Percentiles rank a stretch among this genome's conserved stretches.
phyloP scores from a whole-genome alignment of 306 rosid genomes.

The Abrus pulchellus region DNA sequence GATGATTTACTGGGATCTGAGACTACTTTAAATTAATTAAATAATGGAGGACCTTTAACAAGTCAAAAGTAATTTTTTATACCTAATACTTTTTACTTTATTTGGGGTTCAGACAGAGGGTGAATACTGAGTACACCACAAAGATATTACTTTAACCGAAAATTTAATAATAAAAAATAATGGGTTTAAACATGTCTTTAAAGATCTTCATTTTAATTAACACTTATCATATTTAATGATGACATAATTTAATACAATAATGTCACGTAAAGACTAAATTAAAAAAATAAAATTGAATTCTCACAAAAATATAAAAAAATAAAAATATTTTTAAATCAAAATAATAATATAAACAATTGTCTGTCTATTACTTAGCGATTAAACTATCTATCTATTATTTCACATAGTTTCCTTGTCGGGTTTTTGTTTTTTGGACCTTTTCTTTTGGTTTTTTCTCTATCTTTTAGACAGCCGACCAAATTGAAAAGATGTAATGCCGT shows the following conservation, averaged over 20 bases:
- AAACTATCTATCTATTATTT: neutral
- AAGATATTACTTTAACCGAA: neutral
- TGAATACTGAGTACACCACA: neutral
- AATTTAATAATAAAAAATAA: neutral
- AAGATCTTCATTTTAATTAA: too few relatives aligned
- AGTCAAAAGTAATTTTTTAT: conserved; percentile 9
- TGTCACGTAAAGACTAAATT: too few relatives aligned
- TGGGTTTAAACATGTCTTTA: too few relatives aligned
- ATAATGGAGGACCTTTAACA: neutral
- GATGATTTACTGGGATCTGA: neutral
- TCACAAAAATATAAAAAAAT: too few relatives aligned
- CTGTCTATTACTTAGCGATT: neutral
- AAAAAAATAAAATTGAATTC: too few relatives aligned
- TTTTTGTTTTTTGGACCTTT: conserved; percentile 33
- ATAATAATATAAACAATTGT: neutral
- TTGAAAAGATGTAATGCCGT: conserved; percentile 31
- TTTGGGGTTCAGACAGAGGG: neutral
- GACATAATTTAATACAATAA: too few relatives aligned
- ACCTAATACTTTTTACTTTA: neutral
- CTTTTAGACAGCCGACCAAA: conserved; percentile 16
- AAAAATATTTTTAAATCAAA: neutral
- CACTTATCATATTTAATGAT: too few relatives aligned
- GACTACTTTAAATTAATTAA: neutral
- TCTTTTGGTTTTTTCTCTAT: neutral
- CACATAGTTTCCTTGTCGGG: neutral